Percentiles rank a stretch among this genome's conserved stretches.
phyloP scores from a whole-genome alignment of 1,139 yeast species.

The Entelexis paramagnoliae region DNA sequence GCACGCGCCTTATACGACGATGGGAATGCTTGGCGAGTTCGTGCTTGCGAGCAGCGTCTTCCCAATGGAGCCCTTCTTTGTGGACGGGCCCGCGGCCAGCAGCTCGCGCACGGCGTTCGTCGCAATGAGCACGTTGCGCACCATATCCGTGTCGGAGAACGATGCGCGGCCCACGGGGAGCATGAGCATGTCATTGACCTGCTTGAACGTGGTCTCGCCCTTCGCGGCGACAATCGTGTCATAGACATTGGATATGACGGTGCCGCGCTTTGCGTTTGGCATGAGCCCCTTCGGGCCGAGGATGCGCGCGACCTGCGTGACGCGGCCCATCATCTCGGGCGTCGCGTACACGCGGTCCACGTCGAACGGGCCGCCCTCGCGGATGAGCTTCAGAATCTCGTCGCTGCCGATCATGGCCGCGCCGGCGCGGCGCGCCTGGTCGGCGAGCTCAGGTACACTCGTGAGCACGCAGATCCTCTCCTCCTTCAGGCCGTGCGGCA shows the following conservation, averaged over 20 bases:
- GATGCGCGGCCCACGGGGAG: conserved; percentile 70
- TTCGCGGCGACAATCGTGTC: conserved; percentile 45
- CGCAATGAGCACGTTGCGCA: conserved; percentile 62
- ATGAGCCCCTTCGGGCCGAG: conserved; percentile 85
- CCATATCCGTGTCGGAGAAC: conserved; percentile 66
- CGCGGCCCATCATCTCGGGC: conserved; percentile 57
- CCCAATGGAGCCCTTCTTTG: conserved; percentile 42
- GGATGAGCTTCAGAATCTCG: conserved; percentile 46
- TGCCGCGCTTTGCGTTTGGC: conserved; percentile 81
- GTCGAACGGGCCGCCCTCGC: conserved; percentile 49
- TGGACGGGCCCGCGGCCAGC: conserved; percentile 38
- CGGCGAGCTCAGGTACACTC: conserved; percentile 42
- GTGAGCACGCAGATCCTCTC: conserved; percentile 60
- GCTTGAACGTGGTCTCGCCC: conserved; percentile 68
- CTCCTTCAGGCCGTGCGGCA: conserved; percentile 65
- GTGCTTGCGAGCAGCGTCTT: conserved; percentile 61
- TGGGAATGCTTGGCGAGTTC: conserved; percentile 70
- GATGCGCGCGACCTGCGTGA: conserved; percentile 58
- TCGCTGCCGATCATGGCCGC: conserved; percentile 60
- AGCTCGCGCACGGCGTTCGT: conserved; percentile 54
- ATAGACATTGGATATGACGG: conserved; percentile 54
- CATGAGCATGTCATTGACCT: conserved; percentile 44
- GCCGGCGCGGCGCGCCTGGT: conserved; percentile 47
- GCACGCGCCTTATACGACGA: conserved; percentile 41
- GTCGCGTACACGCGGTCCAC: conserved; percentile 61